A percentile compares a stretch with the other conserved stretches of the same genome.
These are phyloP conservation scores for Syzygium oleosum DNA, from an alignment of 345 rosid species.

Conservation along the genomic window DNA sequence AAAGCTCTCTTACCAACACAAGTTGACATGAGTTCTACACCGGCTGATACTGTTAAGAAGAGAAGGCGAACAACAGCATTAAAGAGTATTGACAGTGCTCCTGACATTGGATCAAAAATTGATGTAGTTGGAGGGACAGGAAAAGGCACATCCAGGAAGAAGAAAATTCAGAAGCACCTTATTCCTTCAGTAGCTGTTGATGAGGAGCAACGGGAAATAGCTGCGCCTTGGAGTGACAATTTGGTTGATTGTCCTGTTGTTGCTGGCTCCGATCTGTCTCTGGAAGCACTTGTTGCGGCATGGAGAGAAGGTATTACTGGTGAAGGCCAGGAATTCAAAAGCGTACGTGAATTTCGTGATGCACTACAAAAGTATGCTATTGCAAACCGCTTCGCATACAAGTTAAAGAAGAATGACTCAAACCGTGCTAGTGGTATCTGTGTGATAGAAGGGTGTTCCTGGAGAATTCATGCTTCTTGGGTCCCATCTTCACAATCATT, in stretches of 20 bases:
- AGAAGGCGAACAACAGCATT: conserved; percentile 59
- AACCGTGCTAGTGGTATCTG: conserved; percentile 74
- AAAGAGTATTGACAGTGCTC: conserved; percentile 7
- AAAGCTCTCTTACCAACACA: not conserved
- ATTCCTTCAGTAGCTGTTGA: conserved; percentile 18
- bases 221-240: conserved; percentile 2
- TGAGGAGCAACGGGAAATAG: conserved; percentile 7
- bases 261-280: conserved; percentile 15
- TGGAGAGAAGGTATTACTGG: conserved; percentile 86
- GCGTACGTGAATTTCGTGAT: conserved; percentile 76
- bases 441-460: conserved; percentile 53
- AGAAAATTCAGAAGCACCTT: conserved; percentile 11
- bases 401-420: conserved; percentile 71
- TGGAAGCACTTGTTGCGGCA: conserved; percentile 40
- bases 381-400: conserved; percentile 73
- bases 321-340: conserved; percentile 80
- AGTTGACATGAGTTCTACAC: conserved; percentile 41
- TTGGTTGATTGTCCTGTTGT: not conserved
- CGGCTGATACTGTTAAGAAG: conserved; percentile 76
- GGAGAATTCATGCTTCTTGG: conserved; percentile 80
- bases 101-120: conserved; percentile 11
- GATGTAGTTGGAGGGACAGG: conserved; percentile 23
- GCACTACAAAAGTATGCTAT: conserved; percentile 76
- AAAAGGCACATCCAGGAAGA: conserved; percentile 23
- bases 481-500: conserved; percentile 62